Evolutionary conservation across 495 filamentous ascomycete species (phyloP), one percentile per base, ranked within the genome.

Genomic region (Xylaria palmicola): DNA sequence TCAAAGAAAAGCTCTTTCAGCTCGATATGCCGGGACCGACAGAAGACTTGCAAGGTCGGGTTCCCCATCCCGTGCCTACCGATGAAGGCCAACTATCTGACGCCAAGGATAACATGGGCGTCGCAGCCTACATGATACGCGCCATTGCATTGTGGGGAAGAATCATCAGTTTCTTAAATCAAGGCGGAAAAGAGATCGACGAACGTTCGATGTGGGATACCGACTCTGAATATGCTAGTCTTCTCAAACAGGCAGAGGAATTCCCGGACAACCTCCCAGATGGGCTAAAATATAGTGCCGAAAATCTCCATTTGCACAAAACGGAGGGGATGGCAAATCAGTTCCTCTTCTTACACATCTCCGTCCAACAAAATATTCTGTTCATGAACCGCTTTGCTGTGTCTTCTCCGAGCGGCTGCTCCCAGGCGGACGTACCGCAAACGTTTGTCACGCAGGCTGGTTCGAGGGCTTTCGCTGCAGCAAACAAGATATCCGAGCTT

Each of bases 281-380:
- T 34, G 78, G 76, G 44, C 73, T 97, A 41, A 74, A 79, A 6
- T 96, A 95, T 68, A 92, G 77, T 17, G 75, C 82, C 24, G 90
- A 97, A 67, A 97, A 97, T 71, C 81, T 97, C 7, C 86, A 91
- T 66, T 83, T 86, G 36, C 91, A 97, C 72, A 88, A 90, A 36
- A 89, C 88, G 15, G 89, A 95, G 64, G 86, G 86, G 63, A 85
- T 93, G 60, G 91, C 90, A 12, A 94, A 95, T 68, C 92, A 97
- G 67, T 96, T 97, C 64, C 73, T 98, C n/a, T 96, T 96, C 69
- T 75, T 97, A 52, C 94, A 98, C 68, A 90, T 98, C 58, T 85
- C 89, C 41, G 85, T 88, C 63, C 88, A 96, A 65, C 94, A 98
- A 74, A 89, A 92, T 63, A 86, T 91, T 45, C 80, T 98, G 9